A percentile compares a stretch with the other conserved stretches of the same genome.
Conservation (phyloP, 1,284 basidiomycete genomes). For the Tilletia horrida region DNA sequence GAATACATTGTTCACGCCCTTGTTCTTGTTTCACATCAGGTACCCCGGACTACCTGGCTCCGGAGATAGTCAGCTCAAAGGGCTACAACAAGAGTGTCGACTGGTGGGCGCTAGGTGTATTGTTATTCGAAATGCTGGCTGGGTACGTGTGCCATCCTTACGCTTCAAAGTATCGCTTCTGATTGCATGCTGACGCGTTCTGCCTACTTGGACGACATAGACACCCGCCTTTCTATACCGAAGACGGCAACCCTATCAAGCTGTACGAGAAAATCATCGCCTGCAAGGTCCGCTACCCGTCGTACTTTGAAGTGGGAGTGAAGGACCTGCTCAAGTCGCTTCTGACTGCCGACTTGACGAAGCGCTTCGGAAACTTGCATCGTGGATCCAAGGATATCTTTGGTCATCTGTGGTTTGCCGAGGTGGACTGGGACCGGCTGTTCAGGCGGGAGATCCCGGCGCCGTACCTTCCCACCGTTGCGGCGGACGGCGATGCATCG, state of each 20-base stretch:
- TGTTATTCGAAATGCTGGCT: slow-evolving; percentile 65
- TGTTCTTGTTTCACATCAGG: slow-evolving; percentile 15
- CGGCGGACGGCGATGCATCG: slow-evolving; percentile 56
- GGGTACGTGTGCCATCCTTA: background rate
- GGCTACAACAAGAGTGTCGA: slow-evolving; percentile 97
- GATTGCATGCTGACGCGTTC: background rate
- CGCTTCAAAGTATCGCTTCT: background rate
- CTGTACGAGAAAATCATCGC: slow-evolving; percentile 92
- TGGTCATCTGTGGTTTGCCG: slow-evolving; percentile 90
- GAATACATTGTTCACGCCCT: background rate
- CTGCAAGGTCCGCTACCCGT: slow-evolving; percentile 85
- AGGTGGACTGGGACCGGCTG: slow-evolving; percentile 90
- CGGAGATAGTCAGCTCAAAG: slow-evolving; percentile 68
- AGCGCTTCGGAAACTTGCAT: slow-evolving; percentile 86
- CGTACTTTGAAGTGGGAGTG: slow-evolving; percentile 75
- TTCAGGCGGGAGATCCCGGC: slow-evolving; percentile 83
- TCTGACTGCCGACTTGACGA: slow-evolving; percentile 83
- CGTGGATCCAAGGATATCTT: slow-evolving; percentile 94
- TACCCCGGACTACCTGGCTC: slow-evolving; percentile 73
- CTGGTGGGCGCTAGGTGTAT: slow-evolving; percentile 96
- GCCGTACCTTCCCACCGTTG: slow-evolving; percentile 75
- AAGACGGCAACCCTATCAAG: slow-evolving; percentile 66
- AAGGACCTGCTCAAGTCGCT: slow-evolving; percentile 83
- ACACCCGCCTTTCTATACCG: slow-evolving; percentile 54
- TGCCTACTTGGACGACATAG: slow-evolving; percentile 18